Percentiles rank a stretch among this genome's conserved stretches.
phyloP scores from a whole-genome alignment of 208 protist species.

The Trypanosoma avium region DNA sequence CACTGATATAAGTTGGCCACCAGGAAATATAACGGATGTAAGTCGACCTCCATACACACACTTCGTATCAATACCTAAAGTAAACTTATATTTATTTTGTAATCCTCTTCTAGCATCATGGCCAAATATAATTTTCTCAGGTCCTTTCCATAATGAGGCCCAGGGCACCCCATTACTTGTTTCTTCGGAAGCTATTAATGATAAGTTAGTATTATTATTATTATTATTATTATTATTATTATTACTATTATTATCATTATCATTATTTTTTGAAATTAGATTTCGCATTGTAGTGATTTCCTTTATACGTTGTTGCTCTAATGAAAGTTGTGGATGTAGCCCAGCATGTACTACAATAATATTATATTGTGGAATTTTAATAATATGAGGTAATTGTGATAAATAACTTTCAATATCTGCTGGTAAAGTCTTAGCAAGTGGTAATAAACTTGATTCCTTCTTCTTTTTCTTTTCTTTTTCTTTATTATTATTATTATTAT shows the following conservation, averaged over 20 bases:
- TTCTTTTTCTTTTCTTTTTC: too few relatives aligned
- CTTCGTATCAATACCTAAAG: slow-evolving; percentile 72
- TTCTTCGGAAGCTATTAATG: slow-evolving; percentile 38
- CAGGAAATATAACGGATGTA: slow-evolving; percentile 55
- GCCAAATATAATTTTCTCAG: slow-evolving; percentile 55
- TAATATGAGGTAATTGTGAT: slow-evolving; percentile 48
- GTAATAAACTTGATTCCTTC: slow-evolving; percentile 31
- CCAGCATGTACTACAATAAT: slow-evolving; percentile 78
- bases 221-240: too few relatives aligned
- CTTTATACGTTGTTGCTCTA: slow-evolving; percentile 45
- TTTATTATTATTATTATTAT: too few relatives aligned
- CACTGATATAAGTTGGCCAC: slow-evolving; percentile 44
- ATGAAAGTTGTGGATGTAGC: slow-evolving; percentile 43
- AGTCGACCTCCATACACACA: slow-evolving; percentile 69
- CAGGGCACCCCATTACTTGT: slow-evolving; percentile 36
- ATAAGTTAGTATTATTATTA: too few relatives aligned
- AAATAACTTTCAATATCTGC: slow-evolving; percentile 63
- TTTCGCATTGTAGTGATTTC: slow-evolving; percentile 61
- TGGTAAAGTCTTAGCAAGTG: slow-evolving; percentile 45
- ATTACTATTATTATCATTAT: too few relatives aligned
- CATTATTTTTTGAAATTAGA: slow-evolving; percentile 20
- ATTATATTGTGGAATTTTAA: slow-evolving; percentile 54
- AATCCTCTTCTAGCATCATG: slow-evolving; percentile 75
- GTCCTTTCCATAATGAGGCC: slow-evolving; percentile 40
- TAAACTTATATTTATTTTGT: slow-evolving; percentile 59